Percentiles rank a stretch among this genome's conserved stretches.
Evolutionary conservation across 352 stramenopile genomes (phyloP).

Genomic region (Phytophthora colocasiae): DNA sequence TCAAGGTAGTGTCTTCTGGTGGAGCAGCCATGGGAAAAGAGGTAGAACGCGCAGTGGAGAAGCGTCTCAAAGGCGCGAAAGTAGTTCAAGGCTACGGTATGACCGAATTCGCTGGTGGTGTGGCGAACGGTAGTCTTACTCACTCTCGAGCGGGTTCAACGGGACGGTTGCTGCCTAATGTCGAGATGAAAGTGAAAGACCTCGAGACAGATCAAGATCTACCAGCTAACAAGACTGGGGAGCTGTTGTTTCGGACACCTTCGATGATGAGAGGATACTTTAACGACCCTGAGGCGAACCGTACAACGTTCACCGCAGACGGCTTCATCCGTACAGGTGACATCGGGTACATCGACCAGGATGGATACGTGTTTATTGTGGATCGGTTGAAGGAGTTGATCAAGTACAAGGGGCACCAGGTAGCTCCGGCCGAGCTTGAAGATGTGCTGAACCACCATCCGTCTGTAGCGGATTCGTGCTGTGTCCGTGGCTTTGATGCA

Average conservation of each 20-base stretch:
- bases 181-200: constrained; percentile 55
- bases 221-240: constrained; percentile 50
- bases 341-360: constrained; percentile 91
- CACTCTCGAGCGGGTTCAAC: constrained; percentile 26
- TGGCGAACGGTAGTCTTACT: constrained; percentile 63
- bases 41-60: constrained; percentile 63
- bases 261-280: constrained; percentile 95
- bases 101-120: constrained; percentile 68
- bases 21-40: constrained; percentile 88
- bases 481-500: constrained; percentile 53
- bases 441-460: constrained; percentile 88
- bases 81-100: constrained; percentile 67
- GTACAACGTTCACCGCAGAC: constrained; percentile 72
- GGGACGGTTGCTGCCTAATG: constrained; percentile 57
- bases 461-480: constrained; percentile 50
- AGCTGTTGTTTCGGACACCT: constrained; percentile 88
- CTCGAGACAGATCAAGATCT: constrained; percentile 54
- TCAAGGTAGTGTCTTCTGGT: constrained; percentile 74
- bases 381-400: constrained; percentile 96
- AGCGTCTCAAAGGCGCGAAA: constrained; percentile 55
- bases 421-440: constrained; percentile 94
- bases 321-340: constrained; percentile 93
- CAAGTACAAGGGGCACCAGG: constrained; percentile 94
- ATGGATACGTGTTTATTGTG: constrained; percentile 93
- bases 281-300: constrained; percentile 85